These are phyloP conservation scores for Creolimax fragrantissima DNA, from an alignment of 78 protist species.

Conservation along the genomic window DNA sequence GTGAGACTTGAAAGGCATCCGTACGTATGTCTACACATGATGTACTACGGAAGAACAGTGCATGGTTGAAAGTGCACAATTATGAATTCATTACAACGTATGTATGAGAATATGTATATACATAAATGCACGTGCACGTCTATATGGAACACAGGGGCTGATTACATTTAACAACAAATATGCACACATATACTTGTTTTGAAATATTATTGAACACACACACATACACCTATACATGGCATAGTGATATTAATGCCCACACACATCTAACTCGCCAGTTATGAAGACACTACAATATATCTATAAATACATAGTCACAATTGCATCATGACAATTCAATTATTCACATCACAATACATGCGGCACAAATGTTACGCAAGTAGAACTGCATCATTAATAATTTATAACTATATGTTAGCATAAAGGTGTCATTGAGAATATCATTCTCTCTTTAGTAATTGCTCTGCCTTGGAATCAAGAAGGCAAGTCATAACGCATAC, in stretches of 20 bases:
- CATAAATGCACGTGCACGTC: background rate
- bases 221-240: background rate
- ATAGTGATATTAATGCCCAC: background rate
- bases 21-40: no score
- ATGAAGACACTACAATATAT: background rate
- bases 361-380: background rate
- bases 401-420: background rate
- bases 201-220: background rate
- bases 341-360: background rate
- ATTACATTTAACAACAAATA: background rate
- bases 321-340: background rate
- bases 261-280: no score
- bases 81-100: background rate
- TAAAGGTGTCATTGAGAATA: background rate
- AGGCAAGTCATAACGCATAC: background rate
- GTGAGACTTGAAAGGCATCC: background rate
- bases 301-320: background rate
- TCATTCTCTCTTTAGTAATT: background rate
- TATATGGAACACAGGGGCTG: background rate
- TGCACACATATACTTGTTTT: background rate
- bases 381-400: background rate
- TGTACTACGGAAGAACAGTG: no score
- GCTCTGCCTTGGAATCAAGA: background rate
- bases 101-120: background rate
- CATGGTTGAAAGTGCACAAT: background rate